Evolutionary conservation across 2,329 filamentous ascomycete genomes (phyloP), one percentile per base, ranked within the genome.

Genomic region (Talaromyces atroroseus): DNA sequence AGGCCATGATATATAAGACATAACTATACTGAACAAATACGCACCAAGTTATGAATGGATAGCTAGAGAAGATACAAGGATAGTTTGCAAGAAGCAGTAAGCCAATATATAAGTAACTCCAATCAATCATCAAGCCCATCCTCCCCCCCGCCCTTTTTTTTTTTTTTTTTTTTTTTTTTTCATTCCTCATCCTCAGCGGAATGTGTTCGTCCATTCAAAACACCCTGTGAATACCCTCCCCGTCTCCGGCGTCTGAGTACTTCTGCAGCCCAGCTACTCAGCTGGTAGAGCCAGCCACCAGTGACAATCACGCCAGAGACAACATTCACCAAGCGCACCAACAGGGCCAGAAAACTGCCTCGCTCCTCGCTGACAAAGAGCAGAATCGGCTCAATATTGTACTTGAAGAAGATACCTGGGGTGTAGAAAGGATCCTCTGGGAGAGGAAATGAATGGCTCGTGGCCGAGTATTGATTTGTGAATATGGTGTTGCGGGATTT

Each of bases 391-490:
- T 99, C 94, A 65, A 99, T 96, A 71, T 97, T 92, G 76, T 95
- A 99, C 77, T 97, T 99, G 82, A 99, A 89, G 71, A 97, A 99
- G 60, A 99, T 85, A 32, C 94, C 94, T 0, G 94, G 94, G 0
- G 96, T 83, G 58, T 78, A 76, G 60, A 69, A 65, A 0, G 69
- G 68, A 64, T 79, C 84, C 66, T 95, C 88, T 54, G 80, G 77
- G n/a, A 74, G 60, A 2, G 58, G 44, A 65, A 86, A 83, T 64
- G 82, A 87, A 77, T 97, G 92, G 68, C 92, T 90, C 0, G 92
- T 97, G 0, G 96, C 94, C 59, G 92, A 94, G 77, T 99, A 99
- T 74, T 99, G 94, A 78, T 99, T 99, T 16, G 94, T 97, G 73
- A 87, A 84, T 68, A 99, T 85, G 54, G 85, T 86, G 66, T 82